Evolutionary conservation across 768 basidiomycete species (phyloP).

Genomic region (Galerina marginata): DNA sequence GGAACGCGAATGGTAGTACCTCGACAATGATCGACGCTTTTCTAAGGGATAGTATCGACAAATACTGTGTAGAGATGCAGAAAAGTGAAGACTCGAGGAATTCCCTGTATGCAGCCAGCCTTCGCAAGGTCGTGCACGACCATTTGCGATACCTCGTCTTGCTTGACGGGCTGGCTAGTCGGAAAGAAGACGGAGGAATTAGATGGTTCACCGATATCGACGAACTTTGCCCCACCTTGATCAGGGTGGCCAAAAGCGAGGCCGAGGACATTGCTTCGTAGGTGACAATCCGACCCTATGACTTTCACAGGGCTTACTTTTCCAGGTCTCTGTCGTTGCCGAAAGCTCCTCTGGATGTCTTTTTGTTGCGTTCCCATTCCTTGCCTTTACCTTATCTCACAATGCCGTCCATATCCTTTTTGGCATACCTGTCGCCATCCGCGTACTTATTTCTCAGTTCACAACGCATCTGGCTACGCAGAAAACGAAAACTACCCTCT

Average conservation of each 20-base stretch:
- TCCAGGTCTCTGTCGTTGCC: constrained; percentile 43
- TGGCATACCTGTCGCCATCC: constrained; percentile 70
- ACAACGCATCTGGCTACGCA: constrained; percentile 28
- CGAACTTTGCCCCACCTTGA: constrained; percentile 52
- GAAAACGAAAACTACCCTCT: constrained; percentile 32
- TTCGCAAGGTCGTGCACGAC: constrained; percentile 53
- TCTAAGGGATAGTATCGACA: constrained; percentile 58
- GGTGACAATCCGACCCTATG: constrained; percentile 25
- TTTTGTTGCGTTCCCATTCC: constrained; percentile 66
- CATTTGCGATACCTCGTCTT: constrained; percentile 73
- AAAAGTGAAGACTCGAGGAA: constrained; percentile 55
- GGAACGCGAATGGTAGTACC: constrained; percentile 48
- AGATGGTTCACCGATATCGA: constrained; percentile 79
- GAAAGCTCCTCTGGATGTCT: constrained; percentile 70
- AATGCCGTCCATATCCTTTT: constrained; percentile 72
- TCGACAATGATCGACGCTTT: constrained; percentile 68
- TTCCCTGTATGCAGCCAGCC: constrained; percentile 53
- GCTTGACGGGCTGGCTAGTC: constrained; percentile 69
- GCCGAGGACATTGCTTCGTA: constrained; percentile 59
- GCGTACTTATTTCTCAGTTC: constrained; percentile 70
- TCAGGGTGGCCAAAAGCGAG: constrained; percentile 58
- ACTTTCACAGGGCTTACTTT: constrained; percentile 9
- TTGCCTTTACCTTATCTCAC: constrained; percentile 77
- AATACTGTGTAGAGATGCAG: constrained; percentile 66
- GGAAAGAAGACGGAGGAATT: constrained; percentile 65